A percentile compares a stretch with the other conserved stretches of the same genome.
Evolutionary conservation across 345 rosid genomes (phyloP).

Genomic region (Schrenkiella parvula): DNA sequence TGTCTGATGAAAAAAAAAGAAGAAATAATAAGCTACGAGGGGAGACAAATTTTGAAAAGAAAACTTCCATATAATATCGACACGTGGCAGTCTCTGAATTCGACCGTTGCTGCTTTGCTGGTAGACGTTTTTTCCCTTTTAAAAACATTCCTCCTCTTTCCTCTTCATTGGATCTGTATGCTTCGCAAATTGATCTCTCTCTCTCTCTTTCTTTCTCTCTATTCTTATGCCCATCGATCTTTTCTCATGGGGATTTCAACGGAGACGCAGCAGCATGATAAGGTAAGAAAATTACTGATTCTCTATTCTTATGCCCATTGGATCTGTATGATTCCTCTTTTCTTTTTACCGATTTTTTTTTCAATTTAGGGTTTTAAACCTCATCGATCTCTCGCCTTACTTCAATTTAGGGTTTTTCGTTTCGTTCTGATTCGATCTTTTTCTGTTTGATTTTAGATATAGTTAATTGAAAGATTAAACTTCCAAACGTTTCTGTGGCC

Average conservation of each 20-base stretch:
- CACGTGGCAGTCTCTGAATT: too few relatives aligned
- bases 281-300: constrained; percentile 35
- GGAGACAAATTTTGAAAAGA: too few relatives aligned
- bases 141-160: not conserved
- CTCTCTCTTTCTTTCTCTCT: constrained; percentile 2
- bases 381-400: not conserved
- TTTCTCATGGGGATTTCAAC: constrained; percentile 65
- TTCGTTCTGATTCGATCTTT: not conserved
- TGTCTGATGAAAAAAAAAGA: too few relatives aligned
- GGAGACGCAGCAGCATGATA: constrained; percentile 42
- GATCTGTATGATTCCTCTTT: too few relatives aligned
- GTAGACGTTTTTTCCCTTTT: not conserved
- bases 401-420: not conserved
- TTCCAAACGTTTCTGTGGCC: not conserved
- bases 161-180: not conserved
- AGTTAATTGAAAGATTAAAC: not conserved
- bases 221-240: constrained; percentile 18
- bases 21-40: too few relatives aligned
- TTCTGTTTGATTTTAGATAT: not conserved
- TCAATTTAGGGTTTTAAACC: not conserved
- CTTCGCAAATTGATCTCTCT: not conserved
- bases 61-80: too few relatives aligned
- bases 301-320: too few relatives aligned
- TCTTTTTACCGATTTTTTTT: too few relatives aligned
- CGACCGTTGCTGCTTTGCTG: constrained; percentile 64